Percentiles rank a stretch among this genome's conserved stretches.
Conservation (phyloP, 2,329 filamentous ascomycete species). For the Pestalotiopsis sp. region DNA sequence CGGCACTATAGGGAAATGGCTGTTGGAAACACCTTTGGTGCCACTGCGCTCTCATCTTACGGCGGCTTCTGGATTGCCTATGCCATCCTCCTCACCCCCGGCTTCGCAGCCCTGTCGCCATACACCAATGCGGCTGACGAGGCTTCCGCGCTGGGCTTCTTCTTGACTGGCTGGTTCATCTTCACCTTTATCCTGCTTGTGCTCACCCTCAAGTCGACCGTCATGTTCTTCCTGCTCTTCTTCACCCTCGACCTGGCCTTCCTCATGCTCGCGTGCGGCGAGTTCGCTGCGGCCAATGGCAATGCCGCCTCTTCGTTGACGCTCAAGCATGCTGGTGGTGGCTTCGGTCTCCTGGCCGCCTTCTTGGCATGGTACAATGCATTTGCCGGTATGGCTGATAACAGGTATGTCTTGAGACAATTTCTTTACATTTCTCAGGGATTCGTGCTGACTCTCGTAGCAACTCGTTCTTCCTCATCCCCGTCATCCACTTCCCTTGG, state of each 20-base stretch:
- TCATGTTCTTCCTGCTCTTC: constrained; percentile 79
- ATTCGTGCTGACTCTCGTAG: constrained; percentile 49
- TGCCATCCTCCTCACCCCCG: constrained; percentile 70
- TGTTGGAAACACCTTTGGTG: constrained; percentile 85
- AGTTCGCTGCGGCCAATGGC: constrained; percentile 58
- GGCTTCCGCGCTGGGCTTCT: constrained; percentile 71
- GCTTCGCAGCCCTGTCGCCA: constrained; percentile 59
- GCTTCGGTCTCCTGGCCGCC: constrained; percentile 79
- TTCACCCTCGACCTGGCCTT: constrained; percentile 77
- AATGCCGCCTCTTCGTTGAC: constrained; percentile 44
- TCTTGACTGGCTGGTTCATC: constrained; percentile 81
- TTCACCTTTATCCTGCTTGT: constrained; percentile 77
- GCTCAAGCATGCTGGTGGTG: constrained; percentile 72
- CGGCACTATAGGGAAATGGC: constrained; percentile 72
- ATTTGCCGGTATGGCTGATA: constrained; percentile 78
- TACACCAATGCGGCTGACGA: constrained; percentile 49
- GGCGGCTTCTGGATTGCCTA: constrained; percentile 84
- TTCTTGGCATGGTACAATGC: constrained; percentile 90
- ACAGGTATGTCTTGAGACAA: constrained; percentile 48
- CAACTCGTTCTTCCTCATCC: constrained; percentile 87
- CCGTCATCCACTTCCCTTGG: constrained; percentile 95
- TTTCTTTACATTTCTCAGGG: not conserved
- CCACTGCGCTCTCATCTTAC: constrained; percentile 78
- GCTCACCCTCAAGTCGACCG: constrained; percentile 75
- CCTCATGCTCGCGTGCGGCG: constrained; percentile 69